Evolutionary conservation across 192 early-diverging fungal genomes (phyloP).

Genomic region (Backusella tuberculispora): DNA sequence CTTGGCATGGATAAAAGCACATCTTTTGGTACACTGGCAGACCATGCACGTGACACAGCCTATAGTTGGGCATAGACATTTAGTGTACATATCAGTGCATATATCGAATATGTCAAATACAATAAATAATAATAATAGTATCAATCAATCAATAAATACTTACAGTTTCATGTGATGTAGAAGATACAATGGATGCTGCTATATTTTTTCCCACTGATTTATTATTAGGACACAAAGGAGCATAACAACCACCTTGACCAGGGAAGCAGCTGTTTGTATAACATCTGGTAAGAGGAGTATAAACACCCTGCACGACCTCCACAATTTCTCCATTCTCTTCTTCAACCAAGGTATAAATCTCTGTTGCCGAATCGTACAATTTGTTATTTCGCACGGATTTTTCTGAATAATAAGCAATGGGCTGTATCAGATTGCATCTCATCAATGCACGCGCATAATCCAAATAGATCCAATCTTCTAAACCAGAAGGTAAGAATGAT

Average conservation of each 20-base stretch:
- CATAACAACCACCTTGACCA: conserved; percentile 37
- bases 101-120: background rate
- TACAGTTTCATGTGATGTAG: conserved; percentile 21
- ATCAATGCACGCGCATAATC: conserved; percentile 35
- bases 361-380: conserved; percentile 36
- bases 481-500: conserved; percentile 26
- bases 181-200: conserved; percentile 16
- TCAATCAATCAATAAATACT: background rate
- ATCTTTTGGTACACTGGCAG: conserved; percentile 70
- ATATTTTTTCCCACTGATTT: too few species aligned
- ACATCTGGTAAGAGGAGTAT: conserved; percentile 87
- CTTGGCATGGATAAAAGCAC: conserved; percentile 67
- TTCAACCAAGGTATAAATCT: conserved; percentile 31
- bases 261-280: conserved; percentile 54
- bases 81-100: background rate
- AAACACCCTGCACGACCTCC: conserved; percentile 71
- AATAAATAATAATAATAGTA: background rate
- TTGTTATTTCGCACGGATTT: conserved; percentile 37
- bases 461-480: conserved; percentile 17
- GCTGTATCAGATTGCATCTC: conserved; percentile 29
- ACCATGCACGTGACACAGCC: conserved; percentile 62
- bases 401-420: conserved; percentile 42
- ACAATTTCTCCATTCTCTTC: conserved; percentile 13
- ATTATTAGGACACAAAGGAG: conserved; percentile 39
- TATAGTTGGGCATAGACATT: background rate